phyloP scores from a whole-genome alignment of 2,329 filamentous ascomycete genomes.

The Clonostachys rhizophaga region DNA sequence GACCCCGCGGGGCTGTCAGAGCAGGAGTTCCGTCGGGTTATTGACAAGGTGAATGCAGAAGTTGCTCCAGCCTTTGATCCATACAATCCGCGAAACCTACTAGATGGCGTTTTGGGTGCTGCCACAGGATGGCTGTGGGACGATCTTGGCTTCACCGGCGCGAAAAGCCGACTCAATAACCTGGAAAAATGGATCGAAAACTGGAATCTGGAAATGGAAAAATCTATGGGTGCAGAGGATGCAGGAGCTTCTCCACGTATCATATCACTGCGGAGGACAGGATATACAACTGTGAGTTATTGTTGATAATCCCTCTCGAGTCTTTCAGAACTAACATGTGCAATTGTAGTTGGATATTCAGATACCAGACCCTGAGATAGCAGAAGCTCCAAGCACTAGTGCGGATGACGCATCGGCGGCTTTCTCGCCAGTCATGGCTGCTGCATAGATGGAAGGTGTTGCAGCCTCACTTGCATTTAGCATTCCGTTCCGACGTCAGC shows the following conservation, averaged over 20 bases:
- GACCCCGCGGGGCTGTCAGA: conserved; percentile 79
- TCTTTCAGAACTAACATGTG: not conserved
- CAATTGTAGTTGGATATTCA: conserved; percentile 68
- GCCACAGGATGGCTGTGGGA: conserved; percentile 95
- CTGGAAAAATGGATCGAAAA: conserved; percentile 80
- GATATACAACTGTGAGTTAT: conserved; percentile 72
- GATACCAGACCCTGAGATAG: conserved; percentile 73
- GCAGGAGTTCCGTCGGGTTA: conserved; percentile 76
- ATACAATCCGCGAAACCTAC: conserved; percentile 67
- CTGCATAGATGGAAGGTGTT: no score
- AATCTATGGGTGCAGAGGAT: conserved; percentile 44
- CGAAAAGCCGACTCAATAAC: conserved; percentile 65
- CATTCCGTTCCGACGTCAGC: not conserved
- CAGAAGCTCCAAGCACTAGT: conserved; percentile 40
- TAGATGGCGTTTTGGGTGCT: conserved; percentile 76
- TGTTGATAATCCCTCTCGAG: not conserved
- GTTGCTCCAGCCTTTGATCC: conserved; percentile 77
- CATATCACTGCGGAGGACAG: conserved; percentile 74
- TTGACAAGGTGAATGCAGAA: conserved; percentile 77
- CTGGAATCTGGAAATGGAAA: conserved; percentile 73
- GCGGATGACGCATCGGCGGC: conserved; percentile 28
- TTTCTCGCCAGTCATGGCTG: conserved; percentile 8
- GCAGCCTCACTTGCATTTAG: not conserved
- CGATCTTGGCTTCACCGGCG: conserved; percentile 71
- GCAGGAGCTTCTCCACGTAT: conserved; percentile 59